Evolutionary conservation across 148 eudicot genomes (phyloP).

Genomic region (Linanthus parryae): DNA sequence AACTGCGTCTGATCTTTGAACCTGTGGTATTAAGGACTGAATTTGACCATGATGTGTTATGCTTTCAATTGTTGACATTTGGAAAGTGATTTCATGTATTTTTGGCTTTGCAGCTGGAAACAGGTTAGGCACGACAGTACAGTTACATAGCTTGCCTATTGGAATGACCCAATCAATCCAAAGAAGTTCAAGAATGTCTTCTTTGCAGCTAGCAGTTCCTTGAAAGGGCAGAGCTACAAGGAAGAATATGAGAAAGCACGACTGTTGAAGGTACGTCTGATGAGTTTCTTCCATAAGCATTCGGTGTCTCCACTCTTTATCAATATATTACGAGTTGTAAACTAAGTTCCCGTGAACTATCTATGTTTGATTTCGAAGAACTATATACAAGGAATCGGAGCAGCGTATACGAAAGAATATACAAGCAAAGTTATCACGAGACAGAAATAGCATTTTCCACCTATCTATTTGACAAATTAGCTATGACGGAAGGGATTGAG

Average conservation of each 20-base stretch:
- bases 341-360: too few species aligned
- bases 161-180: slow-evolving; percentile 92
- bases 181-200: slow-evolving; percentile 90
- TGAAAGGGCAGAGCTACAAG: slow-evolving; percentile 96
- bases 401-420: slow-evolving; percentile 68
- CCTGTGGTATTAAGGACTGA: too few species aligned
- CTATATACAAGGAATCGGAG: too few species aligned
- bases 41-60: background rate
- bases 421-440: slow-evolving; percentile 53
- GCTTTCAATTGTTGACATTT: background rate
- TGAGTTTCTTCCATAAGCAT: slow-evolving; percentile 11
- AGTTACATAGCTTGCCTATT: slow-evolving; percentile 91
- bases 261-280: slow-evolving; percentile 48
- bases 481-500: slow-evolving; percentile 97
- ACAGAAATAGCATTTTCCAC: slow-evolving; percentile 86
- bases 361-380: too few species aligned
- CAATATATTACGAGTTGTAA: too few species aligned
- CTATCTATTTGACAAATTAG: slow-evolving; percentile 85
- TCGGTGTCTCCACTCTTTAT: background rate
- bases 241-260: slow-evolving; percentile 92
- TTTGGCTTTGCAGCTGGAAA: slow-evolving; percentile 68
- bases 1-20: too few species aligned
- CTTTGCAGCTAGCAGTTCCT: slow-evolving; percentile 83
- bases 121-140: slow-evolving; percentile 87
- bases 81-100: background rate